Evolutionary conservation across 1,139 yeast genomes (phyloP).

Genomic region (Magnusiomyces sp.): DNA sequence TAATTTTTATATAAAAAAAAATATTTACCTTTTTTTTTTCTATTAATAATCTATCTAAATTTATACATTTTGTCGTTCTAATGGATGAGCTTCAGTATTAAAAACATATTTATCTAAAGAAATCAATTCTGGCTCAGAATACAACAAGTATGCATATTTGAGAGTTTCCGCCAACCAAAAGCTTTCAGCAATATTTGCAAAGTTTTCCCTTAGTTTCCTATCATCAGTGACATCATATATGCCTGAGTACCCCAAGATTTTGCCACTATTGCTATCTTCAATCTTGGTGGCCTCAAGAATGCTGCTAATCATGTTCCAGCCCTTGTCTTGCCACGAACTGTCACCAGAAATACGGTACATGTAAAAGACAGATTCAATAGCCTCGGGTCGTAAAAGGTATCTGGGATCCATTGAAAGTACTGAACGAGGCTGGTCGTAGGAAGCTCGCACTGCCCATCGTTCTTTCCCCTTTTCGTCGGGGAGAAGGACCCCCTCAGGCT

Average conservation of each 20-base stretch:
- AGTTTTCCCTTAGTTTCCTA: constrained; percentile 15
- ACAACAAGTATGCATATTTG: constrained; percentile 63
- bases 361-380: constrained; percentile 66
- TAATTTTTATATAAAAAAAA: not conserved
- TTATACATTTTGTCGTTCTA: constrained; percentile 30
- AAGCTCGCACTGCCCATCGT: constrained; percentile 27
- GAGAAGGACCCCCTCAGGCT: constrained; percentile 1
- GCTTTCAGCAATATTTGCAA: constrained; percentile 47
- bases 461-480: constrained; percentile 18
- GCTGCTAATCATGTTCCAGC: constrained; percentile 55
- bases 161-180: constrained; percentile 78
- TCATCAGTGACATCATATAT: constrained; percentile 44
- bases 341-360: constrained; percentile 72
- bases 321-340: constrained; percentile 57
- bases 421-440: constrained; percentile 32
- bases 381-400: constrained; percentile 63
- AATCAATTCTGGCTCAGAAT: constrained; percentile 49
- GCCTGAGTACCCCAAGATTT: constrained; percentile 38
- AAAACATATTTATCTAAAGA: constrained; percentile 65
- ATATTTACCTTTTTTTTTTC: too few species aligned
- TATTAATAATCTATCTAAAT: too few species aligned
- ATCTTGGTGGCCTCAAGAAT: constrained; percentile 31
- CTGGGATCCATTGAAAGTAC: constrained; percentile 37
- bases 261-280: constrained; percentile 32
- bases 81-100: constrained; percentile 77